These are phyloP conservation scores for Seiridium unicorne DNA, from an alignment of 2,329 filamentous ascomycete genomes.

Conservation along the genomic window DNA sequence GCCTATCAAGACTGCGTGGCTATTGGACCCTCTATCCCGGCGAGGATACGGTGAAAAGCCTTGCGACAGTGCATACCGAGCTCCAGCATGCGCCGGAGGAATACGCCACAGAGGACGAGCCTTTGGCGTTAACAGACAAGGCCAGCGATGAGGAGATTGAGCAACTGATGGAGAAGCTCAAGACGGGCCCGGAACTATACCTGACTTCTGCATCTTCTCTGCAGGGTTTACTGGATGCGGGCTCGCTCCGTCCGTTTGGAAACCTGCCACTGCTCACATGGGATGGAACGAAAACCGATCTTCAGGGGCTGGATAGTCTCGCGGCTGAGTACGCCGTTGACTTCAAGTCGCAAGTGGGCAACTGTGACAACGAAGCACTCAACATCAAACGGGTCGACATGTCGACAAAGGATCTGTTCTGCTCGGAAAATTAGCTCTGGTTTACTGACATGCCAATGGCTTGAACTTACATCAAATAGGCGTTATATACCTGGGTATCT, in stretches of 20 bases:
- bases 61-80: conserved; percentile 78
- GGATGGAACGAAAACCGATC: conserved; percentile 51
- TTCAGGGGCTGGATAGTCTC: conserved; percentile 37
- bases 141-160: conserved; percentile 23
- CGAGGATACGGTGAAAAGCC: conserved; percentile 45
- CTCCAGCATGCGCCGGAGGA: conserved; percentile 73
- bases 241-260: conserved; percentile 39
- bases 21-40: conserved; percentile 81
- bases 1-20: conserved; percentile 72
- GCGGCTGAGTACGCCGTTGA: conserved; percentile 51
- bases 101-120: conserved; percentile 31
- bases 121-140: conserved; percentile 20
- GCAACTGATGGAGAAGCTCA: conserved; percentile 21
- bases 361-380: conserved; percentile 46
- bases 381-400: conserved; percentile 29
- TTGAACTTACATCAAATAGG: too few relatives aligned
- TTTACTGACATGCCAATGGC: not conserved
- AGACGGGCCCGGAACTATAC: conserved; percentile 25
- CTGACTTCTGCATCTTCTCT: conserved; percentile 49
- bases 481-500: too few relatives aligned
- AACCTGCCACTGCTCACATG: conserved; percentile 62
- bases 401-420: conserved; percentile 64
- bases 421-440: conserved; percentile 33
- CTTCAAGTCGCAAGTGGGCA: conserved; percentile 67
- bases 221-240: conserved; percentile 43